Evolutionary conservation across 2,329 filamentous ascomycete species (phyloP), one percentile per base, ranked within the genome.

Genomic region (Escovopsis sp.): DNA sequence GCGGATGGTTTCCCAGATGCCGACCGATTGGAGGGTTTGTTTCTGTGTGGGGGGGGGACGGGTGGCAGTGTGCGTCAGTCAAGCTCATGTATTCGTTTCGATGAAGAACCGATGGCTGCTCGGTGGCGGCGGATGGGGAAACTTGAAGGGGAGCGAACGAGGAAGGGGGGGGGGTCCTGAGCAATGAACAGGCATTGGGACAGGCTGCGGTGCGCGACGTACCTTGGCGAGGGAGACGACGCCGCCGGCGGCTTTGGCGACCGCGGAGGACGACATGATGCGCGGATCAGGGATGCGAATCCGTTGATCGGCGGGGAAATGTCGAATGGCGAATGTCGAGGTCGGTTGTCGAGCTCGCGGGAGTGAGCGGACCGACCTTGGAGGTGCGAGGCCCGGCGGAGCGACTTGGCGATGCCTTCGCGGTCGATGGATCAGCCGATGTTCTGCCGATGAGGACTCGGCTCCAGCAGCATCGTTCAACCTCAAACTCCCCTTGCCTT

Each of bases 1-100:
- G 56, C 87, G 86, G 57, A 98, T 64, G 38, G 65, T 65, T 54
- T 88, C 86, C 82, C 85, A 96, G 59, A 96, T 65, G 28, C 90
- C 90, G 27, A 70, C 74, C 35, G 88, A 90, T 56, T 94, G 83
- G 44, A 96, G 67, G 26, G 87, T 93, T 65, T 98, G 88, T 82
- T 96, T 96, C 88, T 98, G 51, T 30, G n/a, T 26, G 21, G 19
- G 19, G 35, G 38, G 5, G 30, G 17, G 32, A 18, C 9, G 29
- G 25, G 32, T 36, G 44, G 50, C 47, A 21, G 19, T 21, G 5
- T 5, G 19, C 47, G 39, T 41, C n/a, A n/a, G n/a, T n/a, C n/a
- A n/a, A n/a, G n/a, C n/a, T n/a, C n/a, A n/a, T n/a, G n/a, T n/a
- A n/a, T n/a, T n/a, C n/a, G n/a, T n/a, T n/a, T n/a, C n/a, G n/a